Conservation (phyloP, 768 basidiomycete genomes). For the Terana coerulea region DNA sequence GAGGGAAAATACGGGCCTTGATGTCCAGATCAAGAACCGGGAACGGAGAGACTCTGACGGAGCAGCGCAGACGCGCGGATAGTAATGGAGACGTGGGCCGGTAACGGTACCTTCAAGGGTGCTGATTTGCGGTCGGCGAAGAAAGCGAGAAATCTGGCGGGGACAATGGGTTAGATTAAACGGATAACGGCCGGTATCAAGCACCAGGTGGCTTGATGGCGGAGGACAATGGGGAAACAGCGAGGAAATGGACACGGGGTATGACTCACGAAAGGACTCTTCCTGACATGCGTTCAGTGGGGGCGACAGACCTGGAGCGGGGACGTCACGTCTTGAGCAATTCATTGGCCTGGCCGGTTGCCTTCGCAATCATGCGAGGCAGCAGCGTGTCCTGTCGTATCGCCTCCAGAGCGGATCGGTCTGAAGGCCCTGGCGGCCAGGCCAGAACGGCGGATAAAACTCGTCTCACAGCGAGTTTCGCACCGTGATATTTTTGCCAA, state of each 20-base stretch:
- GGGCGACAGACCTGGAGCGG: background rate
- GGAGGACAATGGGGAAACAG: slow-evolving; percentile 16
- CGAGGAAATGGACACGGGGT: slow-evolving; percentile 11
- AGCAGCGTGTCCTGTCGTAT: slow-evolving; percentile 2
- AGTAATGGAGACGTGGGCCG: slow-evolving; percentile 1
- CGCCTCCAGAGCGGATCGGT: slow-evolving; percentile 1
- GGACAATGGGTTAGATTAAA: slow-evolving; percentile 4
- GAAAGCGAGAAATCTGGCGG: background rate
- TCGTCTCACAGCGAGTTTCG: background rate
- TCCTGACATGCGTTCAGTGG: background rate
- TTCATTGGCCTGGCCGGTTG: background rate
- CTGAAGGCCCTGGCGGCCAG: background rate
- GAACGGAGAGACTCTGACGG: slow-evolving; percentile 4
- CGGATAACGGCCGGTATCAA: background rate
- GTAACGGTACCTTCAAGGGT: slow-evolving; percentile 1
- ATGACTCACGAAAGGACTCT: slow-evolving; percentile 1
- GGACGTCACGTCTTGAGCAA: slow-evolving; percentile 4
- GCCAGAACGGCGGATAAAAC: slow-evolving; percentile 5
- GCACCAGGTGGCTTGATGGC: slow-evolving; percentile 4
- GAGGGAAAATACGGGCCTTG: slow-evolving; percentile 10
- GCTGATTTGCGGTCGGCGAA: no score
- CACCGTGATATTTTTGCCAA: slow-evolving; percentile 1
- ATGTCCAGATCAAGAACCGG: slow-evolving; percentile 5
- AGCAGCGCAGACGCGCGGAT: background rate
- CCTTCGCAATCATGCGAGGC: slow-evolving; percentile 8